phyloP scores from a whole-genome alignment of 148 eudicot species.

The Vaccinium corymbosum region DNA sequence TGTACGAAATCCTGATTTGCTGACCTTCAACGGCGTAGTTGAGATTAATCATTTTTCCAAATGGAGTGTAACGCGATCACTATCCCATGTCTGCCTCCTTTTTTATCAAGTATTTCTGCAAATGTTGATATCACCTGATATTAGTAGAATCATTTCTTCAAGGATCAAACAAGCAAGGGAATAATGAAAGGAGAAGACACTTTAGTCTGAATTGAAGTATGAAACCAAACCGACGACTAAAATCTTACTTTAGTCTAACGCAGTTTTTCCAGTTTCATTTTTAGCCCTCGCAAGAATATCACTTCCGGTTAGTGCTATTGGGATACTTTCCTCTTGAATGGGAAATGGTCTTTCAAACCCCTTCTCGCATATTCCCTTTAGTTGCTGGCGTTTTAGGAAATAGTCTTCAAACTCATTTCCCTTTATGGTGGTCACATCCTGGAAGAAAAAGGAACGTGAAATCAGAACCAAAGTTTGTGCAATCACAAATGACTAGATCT shows the following conservation, averaged over 20 bases:
- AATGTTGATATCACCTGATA: not conserved
- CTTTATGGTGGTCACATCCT: constrained; percentile 97
- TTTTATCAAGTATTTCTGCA: no score
- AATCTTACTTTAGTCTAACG: constrained; percentile 12
- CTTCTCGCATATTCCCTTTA: constrained; percentile 89
- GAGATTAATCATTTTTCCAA: not conserved
- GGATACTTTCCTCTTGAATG: constrained; percentile 89
- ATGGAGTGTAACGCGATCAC: not conserved
- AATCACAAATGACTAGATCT: not conserved
- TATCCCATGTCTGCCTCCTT: not conserved
- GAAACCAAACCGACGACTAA: not conserved
- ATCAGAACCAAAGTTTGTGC: not conserved
- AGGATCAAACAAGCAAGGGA: not conserved
- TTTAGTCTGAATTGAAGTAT: not conserved
- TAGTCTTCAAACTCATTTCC: constrained; percentile 95
- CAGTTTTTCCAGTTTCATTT: constrained; percentile 88
- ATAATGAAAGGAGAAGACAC: not conserved
- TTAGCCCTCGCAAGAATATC: constrained; percentile 91
- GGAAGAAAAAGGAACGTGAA: constrained; percentile 8
- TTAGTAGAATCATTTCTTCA: not conserved
- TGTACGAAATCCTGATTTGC: not conserved
- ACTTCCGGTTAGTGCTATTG: constrained; percentile 87
- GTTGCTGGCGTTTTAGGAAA: constrained; percentile 70
- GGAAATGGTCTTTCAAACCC: constrained; percentile 88
- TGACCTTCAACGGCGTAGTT: not conserved